A percentile compares a stretch with the other conserved stretches of the same genome.
Evolutionary conservation across 164 flowering plant genomes (phyloP).

Genomic region (Aristolochia contorta): DNA sequence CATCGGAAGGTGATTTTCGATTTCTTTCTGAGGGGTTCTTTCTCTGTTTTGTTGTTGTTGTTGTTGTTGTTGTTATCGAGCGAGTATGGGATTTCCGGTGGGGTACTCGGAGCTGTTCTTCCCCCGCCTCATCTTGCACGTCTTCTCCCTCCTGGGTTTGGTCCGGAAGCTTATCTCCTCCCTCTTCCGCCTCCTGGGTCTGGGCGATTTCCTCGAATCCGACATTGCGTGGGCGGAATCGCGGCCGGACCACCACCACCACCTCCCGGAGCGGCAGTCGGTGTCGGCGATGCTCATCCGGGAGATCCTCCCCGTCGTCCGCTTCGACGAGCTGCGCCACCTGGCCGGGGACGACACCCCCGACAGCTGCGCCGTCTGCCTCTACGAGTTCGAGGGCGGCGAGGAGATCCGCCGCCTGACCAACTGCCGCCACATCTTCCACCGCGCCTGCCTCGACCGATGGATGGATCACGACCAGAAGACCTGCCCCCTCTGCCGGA

Average conservation of each 20-base stretch:
- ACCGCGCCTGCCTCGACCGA: slow-evolving; percentile 66
- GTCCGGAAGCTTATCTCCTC: slow-evolving; percentile 34
- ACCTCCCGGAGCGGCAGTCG: slow-evolving; percentile 30
- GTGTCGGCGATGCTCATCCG: slow-evolving; percentile 56
- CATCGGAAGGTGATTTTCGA: no score
- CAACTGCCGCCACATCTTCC: slow-evolving; percentile 78
- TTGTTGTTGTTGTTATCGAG: no score
- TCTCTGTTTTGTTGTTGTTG: no score
- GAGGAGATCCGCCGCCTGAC: slow-evolving; percentile 69
- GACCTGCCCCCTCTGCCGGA: slow-evolving; percentile 88
- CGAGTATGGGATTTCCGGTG: slow-evolving; percentile 76
- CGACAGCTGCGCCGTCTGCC: slow-evolving; percentile 80
- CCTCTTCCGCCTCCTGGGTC: slow-evolving; percentile 41
- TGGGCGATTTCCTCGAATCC: slow-evolving; percentile 55
- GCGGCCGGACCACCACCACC: slow-evolving; percentile 10
- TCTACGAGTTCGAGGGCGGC: slow-evolving; percentile 52
- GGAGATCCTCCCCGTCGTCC: slow-evolving; percentile 65
- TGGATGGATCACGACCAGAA: slow-evolving; percentile 88
- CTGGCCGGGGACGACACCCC: slow-evolving; percentile 15
- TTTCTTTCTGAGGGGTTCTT: no score
- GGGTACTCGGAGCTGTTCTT: slow-evolving; percentile 70
- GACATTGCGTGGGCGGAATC: slow-evolving; percentile 16
- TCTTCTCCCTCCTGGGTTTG: slow-evolving; percentile 46
- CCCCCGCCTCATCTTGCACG: slow-evolving; percentile 54
- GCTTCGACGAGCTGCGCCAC: slow-evolving; percentile 29